phyloP scores from a whole-genome alignment of 192 early-diverging fungal species.

The Umbelopsis vinacea region DNA sequence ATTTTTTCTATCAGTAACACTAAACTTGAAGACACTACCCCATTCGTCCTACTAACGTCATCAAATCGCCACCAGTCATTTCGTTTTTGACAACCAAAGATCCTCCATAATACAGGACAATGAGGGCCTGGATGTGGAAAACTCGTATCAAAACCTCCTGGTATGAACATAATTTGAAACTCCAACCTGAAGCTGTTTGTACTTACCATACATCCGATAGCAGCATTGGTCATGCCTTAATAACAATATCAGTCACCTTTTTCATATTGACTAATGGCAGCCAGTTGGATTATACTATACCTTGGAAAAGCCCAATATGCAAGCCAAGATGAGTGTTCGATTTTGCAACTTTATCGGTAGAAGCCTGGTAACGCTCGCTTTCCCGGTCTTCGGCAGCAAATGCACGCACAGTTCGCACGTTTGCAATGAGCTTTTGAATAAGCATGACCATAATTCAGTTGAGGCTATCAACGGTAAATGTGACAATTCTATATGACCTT shows the following conservation, averaged over 20 bases:
- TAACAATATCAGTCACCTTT: neutral
- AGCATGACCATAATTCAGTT: neutral
- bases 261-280: neutral
- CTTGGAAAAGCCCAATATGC: slow-evolving; percentile 68
- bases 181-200: neutral
- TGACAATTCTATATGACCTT: neutral
- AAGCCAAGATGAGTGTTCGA: slow-evolving; percentile 54
- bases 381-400: slow-evolving; percentile 64
- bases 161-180: neutral
- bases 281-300: slow-evolving; percentile 4
- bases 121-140: slow-evolving; percentile 31
- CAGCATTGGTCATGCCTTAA: slow-evolving; percentile 54
- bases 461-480: neutral
- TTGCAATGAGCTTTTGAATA: slow-evolving; percentile 42
- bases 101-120: slow-evolving; percentile 67
- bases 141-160: neutral
- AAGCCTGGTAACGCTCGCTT: slow-evolving; percentile 47
- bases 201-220: slow-evolving; percentile 57
- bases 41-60: slow-evolving; percentile 45
- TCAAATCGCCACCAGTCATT: slow-evolving; percentile 61
- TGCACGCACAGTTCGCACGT: slow-evolving; percentile 64
- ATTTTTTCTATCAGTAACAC: neutral
- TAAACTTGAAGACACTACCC: neutral
- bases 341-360: slow-evolving; percentile 44
- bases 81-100: slow-evolving; percentile 52